Percentiles rank a stretch among this genome's conserved stretches.
These are phyloP conservation scores for Avena sativa DNA, from an alignment of 176 grass and related monocot genomes.

Conservation along the genomic window DNA sequence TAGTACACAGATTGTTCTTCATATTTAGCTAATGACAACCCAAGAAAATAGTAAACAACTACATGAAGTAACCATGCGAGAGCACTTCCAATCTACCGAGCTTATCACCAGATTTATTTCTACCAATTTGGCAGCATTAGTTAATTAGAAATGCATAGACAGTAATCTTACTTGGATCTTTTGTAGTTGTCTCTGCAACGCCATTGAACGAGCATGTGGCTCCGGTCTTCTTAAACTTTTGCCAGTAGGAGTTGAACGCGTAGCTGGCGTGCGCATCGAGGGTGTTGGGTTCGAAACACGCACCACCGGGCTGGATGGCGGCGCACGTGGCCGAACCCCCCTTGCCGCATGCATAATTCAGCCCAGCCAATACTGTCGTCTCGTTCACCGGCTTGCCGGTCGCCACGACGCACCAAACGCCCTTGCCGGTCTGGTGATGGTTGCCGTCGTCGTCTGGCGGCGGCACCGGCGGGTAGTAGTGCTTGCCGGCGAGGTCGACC, in stretches of 20 bases:
- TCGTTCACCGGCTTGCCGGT: slow-evolving; percentile 23
- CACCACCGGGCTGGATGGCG: slow-evolving; percentile 54
- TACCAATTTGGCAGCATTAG: background rate
- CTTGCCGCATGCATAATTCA: slow-evolving; percentile 66
- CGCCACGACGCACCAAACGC: slow-evolving; percentile 60
- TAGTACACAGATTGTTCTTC: too few species aligned
- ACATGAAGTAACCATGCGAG: too few species aligned
- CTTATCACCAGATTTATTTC: background rate
- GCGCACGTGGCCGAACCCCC: slow-evolving; percentile 59
- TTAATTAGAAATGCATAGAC: background rate
- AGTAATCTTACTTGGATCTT: slow-evolving; percentile 62
- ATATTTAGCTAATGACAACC: too few species aligned
- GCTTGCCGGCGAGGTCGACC: slow-evolving; percentile 55
- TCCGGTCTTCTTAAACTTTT: slow-evolving; percentile 46
- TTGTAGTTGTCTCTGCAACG: slow-evolving; percentile 50
- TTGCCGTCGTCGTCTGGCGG: background rate
- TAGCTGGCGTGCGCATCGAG: slow-evolving; percentile 64
- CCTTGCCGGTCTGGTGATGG: background rate
- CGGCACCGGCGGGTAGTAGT: background rate
- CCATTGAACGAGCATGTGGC: slow-evolving; percentile 71
- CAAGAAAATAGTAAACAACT: too few species aligned
- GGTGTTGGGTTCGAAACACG: slow-evolving; percentile 44
- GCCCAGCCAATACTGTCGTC: slow-evolving; percentile 36
- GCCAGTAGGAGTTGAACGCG: slow-evolving; percentile 77
- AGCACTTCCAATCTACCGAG: too few species aligned